A percentile compares a stretch with the other conserved stretches of the same genome.
These are phyloP conservation scores for Linnemannia zychae DNA, from an alignment of 192 early-diverging fungal genomes.

Conservation along the genomic window DNA sequence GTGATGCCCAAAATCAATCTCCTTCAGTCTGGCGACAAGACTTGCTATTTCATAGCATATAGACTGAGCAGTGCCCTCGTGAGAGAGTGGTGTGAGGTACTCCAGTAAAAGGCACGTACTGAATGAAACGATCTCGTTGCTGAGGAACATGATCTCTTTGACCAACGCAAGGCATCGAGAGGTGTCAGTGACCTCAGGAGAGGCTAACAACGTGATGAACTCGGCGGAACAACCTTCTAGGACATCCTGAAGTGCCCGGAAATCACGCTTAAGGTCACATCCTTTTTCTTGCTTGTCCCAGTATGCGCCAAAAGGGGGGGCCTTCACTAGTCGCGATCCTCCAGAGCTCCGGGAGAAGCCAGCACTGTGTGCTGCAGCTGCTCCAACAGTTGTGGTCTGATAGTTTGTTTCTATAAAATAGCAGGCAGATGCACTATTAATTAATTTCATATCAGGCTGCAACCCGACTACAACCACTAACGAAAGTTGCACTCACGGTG, in stretches of 20 bases:
- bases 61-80: conserved; percentile 9
- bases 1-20: conserved; percentile 2
- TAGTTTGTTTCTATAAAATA: conserved; percentile 34
- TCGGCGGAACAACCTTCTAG: conserved; percentile 20
- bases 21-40: conserved; percentile 22
- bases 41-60: conserved; percentile 35
- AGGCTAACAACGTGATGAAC: neutral
- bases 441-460: neutral
- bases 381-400: conserved; percentile 42
- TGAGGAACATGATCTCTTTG: conserved; percentile 37
- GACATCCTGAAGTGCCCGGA: conserved; percentile 33
- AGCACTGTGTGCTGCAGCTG: conserved; percentile 39
- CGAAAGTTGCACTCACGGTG: conserved; percentile 12
- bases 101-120: conserved; percentile 20
- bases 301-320: conserved; percentile 24
- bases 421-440: neutral
- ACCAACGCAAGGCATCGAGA: conserved; percentile 14
- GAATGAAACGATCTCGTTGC: conserved; percentile 32
- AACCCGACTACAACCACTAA: neutral
- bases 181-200: neutral
- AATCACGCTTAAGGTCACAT: conserved; percentile 29
- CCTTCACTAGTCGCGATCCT: neutral
- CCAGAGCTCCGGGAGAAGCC: conserved; percentile 32
- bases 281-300: conserved; percentile 47
- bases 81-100: conserved; percentile 26